Percentiles rank a stretch among this genome's conserved stretches.
Evolutionary conservation across 257 asterid species (phyloP).

Genomic region (Anisodus acutangulus): DNA sequence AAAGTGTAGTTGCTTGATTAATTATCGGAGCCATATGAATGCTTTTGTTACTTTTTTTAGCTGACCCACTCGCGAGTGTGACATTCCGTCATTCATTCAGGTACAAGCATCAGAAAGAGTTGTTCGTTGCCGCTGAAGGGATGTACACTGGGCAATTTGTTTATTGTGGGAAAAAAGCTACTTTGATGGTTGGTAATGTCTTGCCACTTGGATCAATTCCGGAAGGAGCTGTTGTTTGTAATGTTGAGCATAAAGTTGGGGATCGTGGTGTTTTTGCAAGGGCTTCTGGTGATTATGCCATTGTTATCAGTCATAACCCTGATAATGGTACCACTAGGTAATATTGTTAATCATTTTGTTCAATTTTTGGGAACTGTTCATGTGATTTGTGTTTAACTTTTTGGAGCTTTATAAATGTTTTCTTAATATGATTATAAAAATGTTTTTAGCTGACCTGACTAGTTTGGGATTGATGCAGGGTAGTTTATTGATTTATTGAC

Average conservation of each 20-base stretch:
- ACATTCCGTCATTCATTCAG: slow-evolving; percentile 43
- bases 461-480: background rate
- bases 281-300: slow-evolving; percentile 42
- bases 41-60: too few relatives aligned
- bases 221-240: slow-evolving; percentile 41
- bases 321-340: slow-evolving; percentile 44
- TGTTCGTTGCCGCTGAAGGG: slow-evolving; percentile 35
- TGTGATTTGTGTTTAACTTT: background rate
- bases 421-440: background rate
- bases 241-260: slow-evolving; percentile 41
- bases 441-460: background rate
- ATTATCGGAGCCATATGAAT: too few relatives aligned
- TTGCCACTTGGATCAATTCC: slow-evolving; percentile 44
- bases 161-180: slow-evolving; percentile 46
- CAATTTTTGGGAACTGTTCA: background rate
- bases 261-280: slow-evolving; percentile 42
- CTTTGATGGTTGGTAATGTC: slow-evolving; percentile 40
- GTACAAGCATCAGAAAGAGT: slow-evolving; percentile 40
- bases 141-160: slow-evolving; percentile 36
- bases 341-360: background rate
- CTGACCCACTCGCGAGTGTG: background rate
- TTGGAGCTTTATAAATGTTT: too few relatives aligned
- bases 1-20: too few relatives aligned
- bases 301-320: slow-evolving; percentile 43
- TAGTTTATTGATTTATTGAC: background rate